Base-by-base conservation (phyloP, 2,329 filamentous ascomycete genomes). In the Penicillium sp. region DNA sequence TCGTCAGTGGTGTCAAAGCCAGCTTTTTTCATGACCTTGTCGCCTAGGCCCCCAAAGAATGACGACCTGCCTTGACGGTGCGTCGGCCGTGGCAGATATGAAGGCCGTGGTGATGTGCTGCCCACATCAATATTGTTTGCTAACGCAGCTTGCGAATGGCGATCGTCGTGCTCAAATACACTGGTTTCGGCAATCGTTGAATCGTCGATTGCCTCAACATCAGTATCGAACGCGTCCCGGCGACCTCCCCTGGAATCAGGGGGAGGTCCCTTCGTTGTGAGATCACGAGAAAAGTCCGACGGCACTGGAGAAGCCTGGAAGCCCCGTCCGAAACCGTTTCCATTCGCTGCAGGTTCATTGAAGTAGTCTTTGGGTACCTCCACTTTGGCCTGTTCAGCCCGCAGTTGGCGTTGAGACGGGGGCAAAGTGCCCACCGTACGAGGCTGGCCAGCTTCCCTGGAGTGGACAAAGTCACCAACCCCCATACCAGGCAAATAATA, bases 131-230 rank as follows among this genome's bases (percentile, higher is more conserved):
- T 48, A 45, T 55, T 56, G 5, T 38, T 45, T 35, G 53, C 55
- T 13, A 52, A 54, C 13, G 56, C 48, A 39, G 53, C 48, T 42
- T 60, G 60, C 32, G 58, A 53, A 27, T 62, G 58, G 42, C 49
- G 49, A 43, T 67, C 65, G 36, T 69, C 66, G 46, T 53, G 56
- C 28, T 60, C 65, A 45, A 69, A 51, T 47, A 74, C 49, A 59
- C 73, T 71, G 24, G 64, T 67, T 18, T 58, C 65, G 2, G 63
- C 65, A 56, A 71, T 64, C 5, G 70, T 72, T 3, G 70, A 72
- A 52, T 73, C 70, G 58, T 73, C 70, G 8, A 71, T 57, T 9
- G 64, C 69, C 48, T 73, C 70, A 7, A 72, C 67, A 51, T 73
- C 70, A 4, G 70, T 73, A 50, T 73, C 70, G 51, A 73, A 73